These are phyloP conservation scores for Hygrophila difformis DNA, from an alignment of 257 asterid species.

Conservation along the genomic window DNA sequence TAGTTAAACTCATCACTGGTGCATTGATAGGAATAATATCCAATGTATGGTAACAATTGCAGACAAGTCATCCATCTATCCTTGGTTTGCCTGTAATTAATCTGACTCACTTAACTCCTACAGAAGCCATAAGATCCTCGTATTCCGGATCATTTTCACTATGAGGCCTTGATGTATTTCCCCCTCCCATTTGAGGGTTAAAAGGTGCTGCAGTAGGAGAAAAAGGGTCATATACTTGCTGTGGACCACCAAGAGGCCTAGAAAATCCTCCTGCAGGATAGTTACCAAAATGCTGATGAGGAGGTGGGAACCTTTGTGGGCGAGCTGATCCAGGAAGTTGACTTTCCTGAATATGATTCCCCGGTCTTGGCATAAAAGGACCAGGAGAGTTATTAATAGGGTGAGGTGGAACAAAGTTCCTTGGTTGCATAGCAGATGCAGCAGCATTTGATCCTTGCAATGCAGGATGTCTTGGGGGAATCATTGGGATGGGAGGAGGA, in stretches of 20 bases:
- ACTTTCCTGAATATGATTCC: constrained; percentile 44
- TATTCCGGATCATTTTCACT: constrained; percentile 73
- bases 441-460: constrained; percentile 27
- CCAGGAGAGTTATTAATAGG: constrained; percentile 28
- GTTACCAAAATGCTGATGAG: constrained; percentile 39
- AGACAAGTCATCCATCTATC: constrained; percentile 2
- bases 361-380: constrained; percentile 42
- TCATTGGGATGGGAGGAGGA: constrained; percentile 22
- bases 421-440: constrained; percentile 34
- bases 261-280: constrained; percentile 37
- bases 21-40: too few relatives aligned
- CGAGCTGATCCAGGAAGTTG: constrained; percentile 25
- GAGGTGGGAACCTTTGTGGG: constrained; percentile 37
- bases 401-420: constrained; percentile 40
- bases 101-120: constrained; percentile 52
- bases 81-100: neutral
- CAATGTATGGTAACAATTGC: neutral
- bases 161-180: constrained; percentile 30
- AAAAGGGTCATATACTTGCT: constrained; percentile 76
- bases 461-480: constrained; percentile 35
- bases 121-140: constrained; percentile 79
- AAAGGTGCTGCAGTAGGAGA: constrained; percentile 47
- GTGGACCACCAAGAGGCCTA: constrained; percentile 39
- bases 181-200: constrained; percentile 37
- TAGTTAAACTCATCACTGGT: too few relatives aligned